These are phyloP conservation scores for Aspergillus fijiensis DNA, from an alignment of 2,329 filamentous ascomycete genomes.

Conservation along the genomic window DNA sequence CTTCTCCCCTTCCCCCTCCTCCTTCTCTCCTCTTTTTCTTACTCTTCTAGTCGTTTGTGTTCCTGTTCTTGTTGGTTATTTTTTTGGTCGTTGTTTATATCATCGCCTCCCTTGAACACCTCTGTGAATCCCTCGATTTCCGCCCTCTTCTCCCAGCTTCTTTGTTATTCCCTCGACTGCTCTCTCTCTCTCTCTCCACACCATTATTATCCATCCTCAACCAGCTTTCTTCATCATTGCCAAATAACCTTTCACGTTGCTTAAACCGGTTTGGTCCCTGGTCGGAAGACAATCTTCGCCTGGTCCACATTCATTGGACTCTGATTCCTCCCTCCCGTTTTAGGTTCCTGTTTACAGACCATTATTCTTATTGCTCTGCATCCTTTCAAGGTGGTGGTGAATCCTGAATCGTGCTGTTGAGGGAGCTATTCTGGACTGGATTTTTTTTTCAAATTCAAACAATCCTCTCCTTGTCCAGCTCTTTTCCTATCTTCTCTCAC, in stretches of 20 bases:
- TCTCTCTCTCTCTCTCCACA: neutral
- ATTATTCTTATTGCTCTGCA: constrained; percentile 4
- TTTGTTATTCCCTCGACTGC: constrained; percentile 13
- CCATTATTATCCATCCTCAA: neutral
- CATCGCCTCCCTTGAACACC: constrained; percentile 5
- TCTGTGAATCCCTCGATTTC: constrained; percentile 10
- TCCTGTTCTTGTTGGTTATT: neutral
- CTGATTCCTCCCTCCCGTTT: neutral
- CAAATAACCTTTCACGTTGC: constrained; percentile 2
- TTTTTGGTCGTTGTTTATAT: constrained; percentile 2
- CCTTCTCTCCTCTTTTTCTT: neutral
- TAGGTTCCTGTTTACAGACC: constrained; percentile 1
- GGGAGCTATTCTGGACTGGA: too few species aligned
- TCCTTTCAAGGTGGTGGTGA: neutral
- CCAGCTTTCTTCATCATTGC: neutral
- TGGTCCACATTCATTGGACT: neutral
- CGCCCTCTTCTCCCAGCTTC: constrained; percentile 9
- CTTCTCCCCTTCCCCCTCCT: neutral
- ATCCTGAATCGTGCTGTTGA: neutral
- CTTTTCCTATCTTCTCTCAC: constrained; percentile 16
- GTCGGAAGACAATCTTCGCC: constrained; percentile 2
- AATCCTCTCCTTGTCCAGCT: neutral
- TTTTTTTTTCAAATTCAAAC: too few species aligned
- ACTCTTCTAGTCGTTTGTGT: neutral
- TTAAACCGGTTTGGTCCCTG: constrained; percentile 11